Percentiles rank a stretch among this genome's conserved stretches.
Evolutionary conservation across 2,329 filamentous ascomycete genomes (phyloP).

Genomic region (Claviceps purpurea): DNA sequence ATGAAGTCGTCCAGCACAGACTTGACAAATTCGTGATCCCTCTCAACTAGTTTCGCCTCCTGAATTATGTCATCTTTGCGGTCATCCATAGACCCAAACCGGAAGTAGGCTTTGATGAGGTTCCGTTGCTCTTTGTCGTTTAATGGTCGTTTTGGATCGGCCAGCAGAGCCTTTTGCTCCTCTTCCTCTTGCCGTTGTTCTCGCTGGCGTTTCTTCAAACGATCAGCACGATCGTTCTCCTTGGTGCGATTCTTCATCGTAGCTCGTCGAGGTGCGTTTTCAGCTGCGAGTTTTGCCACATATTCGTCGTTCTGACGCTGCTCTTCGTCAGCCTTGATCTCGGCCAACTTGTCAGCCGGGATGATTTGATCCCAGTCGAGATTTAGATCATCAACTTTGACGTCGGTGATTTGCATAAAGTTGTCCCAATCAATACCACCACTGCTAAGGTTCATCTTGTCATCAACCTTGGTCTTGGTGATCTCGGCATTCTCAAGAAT

Average conservation of each 20-base stretch:
- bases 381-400: conserved; percentile 70
- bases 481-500: conserved; percentile 95
- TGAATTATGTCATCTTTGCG: conserved; percentile 75
- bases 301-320: conserved; percentile 72
- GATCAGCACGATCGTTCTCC: conserved; percentile 50
- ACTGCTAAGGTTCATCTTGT: conserved; percentile 82
- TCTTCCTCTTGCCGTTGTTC: conserved; percentile 57
- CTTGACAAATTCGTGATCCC: conserved; percentile 69
- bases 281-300: conserved; percentile 67
- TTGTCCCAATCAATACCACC: conserved; percentile 79
- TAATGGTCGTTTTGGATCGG: conserved; percentile 79
- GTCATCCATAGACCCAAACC: conserved; percentile 83
- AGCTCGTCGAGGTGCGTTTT: conserved; percentile 70
- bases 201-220: conserved; percentile 52
- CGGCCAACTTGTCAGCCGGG: conserved; percentile 79
- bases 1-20: conserved; percentile 66
- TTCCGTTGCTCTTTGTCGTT: conserved; percentile 89
- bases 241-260: conserved; percentile 43
- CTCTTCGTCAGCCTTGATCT: conserved; percentile 81
- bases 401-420: conserved; percentile 95
- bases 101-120: conserved; percentile 78
- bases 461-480: conserved; percentile 88
- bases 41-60: conserved; percentile 71
- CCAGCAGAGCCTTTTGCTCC: conserved; percentile 57
- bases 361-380: conserved; percentile 99